Evolutionary conservation across 257 asterid species (phyloP).

Genomic region (Phtheirospermum japonicum): DNA sequence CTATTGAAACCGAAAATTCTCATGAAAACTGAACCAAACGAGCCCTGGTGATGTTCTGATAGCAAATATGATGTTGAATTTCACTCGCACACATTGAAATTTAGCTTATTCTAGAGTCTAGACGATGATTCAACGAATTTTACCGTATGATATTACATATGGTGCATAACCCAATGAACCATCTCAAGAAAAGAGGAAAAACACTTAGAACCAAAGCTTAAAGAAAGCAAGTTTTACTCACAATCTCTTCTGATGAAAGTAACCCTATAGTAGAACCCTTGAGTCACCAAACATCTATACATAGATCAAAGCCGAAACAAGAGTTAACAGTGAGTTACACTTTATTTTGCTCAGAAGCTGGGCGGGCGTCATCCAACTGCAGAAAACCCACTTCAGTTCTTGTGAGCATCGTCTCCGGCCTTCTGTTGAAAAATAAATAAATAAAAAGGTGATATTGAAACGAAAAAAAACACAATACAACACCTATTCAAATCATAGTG

Average conservation of each 20-base stretch:
- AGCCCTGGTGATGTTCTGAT: neutral
- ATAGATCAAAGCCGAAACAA: conserved; percentile 21
- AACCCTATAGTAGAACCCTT: no score
- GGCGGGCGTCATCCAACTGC: conserved; percentile 17
- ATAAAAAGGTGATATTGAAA: conserved; percentile 5
- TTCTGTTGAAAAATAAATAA: conserved; percentile 19
- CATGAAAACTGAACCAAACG: neutral
- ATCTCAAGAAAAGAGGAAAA: neutral
- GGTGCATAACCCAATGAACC: conserved; percentile 1
- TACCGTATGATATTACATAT: no score
- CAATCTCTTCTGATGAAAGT: neutral
- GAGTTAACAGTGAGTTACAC: conserved; percentile 24
- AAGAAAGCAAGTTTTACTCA: neutral
- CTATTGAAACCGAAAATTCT: neutral
- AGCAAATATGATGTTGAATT: neutral
- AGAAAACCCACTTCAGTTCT: conserved; percentile 32
- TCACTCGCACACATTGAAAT: neutral
- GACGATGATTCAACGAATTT: neutral
- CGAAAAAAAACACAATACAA: neutral
- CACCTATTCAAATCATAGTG: neutral
- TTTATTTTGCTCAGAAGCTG: conserved; percentile 25
- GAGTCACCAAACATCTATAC: conserved; percentile 15
- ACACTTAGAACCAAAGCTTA: neutral
- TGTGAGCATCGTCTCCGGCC: conserved; percentile 31
- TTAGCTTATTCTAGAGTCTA: neutral